These are phyloP conservation scores for bread wheat (Triticum aestivum) DNA, from an alignment of 176 grass and related monocot genomes.

Conservation along the genomic window IWGSC_CS_RefSeq_v2.1 NC_057809.1:474253869-474254368, in stretches of 20 bases:
- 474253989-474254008: background rate
- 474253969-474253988: background rate
- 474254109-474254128: constrained; percentile 67
- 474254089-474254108: constrained; percentile 68
- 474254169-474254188: background rate
- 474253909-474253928: background rate
- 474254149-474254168: constrained; percentile 51
- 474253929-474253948: background rate
- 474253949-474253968: background rate
- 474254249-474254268: background rate
- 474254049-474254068: constrained; percentile 53
- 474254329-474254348: constrained; percentile 72
- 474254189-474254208: background rate
- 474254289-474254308: constrained; percentile 53
- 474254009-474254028: background rate
- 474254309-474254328: constrained; percentile 71
- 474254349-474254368: constrained; percentile 65
- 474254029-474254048: constrained; percentile 47
- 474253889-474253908: background rate
- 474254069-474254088: constrained; percentile 66
- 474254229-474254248: background rate
- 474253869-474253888: background rate
- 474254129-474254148: constrained; percentile 72
- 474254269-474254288: background rate
- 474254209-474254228: background rate